Base-by-base conservation (phyloP, 2,329 filamentous ascomycete species). In the Cadophora luteo-olivacea region DNA sequence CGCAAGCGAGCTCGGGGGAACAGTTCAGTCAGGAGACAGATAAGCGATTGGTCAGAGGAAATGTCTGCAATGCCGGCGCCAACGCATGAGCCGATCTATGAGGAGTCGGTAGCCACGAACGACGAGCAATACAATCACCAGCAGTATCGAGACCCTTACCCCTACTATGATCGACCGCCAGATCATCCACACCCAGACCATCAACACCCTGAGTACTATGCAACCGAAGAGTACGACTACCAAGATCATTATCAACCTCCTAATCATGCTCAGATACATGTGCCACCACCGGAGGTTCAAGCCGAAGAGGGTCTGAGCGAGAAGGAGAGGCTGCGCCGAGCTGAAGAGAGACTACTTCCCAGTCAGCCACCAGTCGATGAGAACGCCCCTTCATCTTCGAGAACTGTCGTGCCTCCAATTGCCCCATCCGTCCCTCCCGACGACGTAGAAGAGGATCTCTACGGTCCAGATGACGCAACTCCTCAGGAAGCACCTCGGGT, bases 261-360 rank as follows among this genome's bases (percentile, higher is more conserved):
- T 70, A 33, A 75, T 73, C 66, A 77, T 76, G 62, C 83, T 72
- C 81, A 86, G 62, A 79, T 84, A 66, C 85, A 87, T 73, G 77
- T 90, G 19, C 87, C 89, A 36, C 86, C 87, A 4, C 89, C 91
- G n/a, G 82, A 86, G 36, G 74, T 89, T 22, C 81, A 84, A 12
- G 81, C 85, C 14, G 89, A 93, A 66, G 86, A 86, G 69, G 84
- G 82, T 4, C 81, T 94, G 38, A 89, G 91, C 14, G 96, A 98
- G 72, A 97, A 97, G 79, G 91, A 97, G 69, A 89, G 90, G 61
- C 81, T 96, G 68, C 87, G 90, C 58, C 87, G 88, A 68, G 93
- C 93, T 51, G 94, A 97, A 80, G 87, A 91, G 72, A 87, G 90
- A 58, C 82, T 97, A 5, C 80, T 97, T 25, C 95, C 95, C 1